phyloP scores from a whole-genome alignment of 306 rosid genomes.

The Trifolium repens region DNA sequence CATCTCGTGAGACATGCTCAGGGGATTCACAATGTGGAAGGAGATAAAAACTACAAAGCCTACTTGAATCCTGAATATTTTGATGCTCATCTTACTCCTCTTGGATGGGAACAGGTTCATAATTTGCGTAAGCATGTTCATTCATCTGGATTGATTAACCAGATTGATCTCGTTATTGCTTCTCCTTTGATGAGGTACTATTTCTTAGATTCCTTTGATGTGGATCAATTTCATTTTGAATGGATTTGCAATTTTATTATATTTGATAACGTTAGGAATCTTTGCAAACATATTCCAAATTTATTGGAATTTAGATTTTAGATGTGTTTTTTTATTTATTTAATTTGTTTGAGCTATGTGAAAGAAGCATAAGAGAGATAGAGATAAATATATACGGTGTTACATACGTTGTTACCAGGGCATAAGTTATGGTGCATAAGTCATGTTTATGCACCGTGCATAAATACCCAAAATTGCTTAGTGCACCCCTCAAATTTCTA shows the following conservation, averaged over 20 bases:
- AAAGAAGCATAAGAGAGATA: too few relatives aligned
- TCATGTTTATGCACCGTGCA: too few relatives aligned
- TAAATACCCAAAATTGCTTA: too few relatives aligned
- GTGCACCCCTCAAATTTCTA: too few relatives aligned
- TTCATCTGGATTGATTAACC: slow-evolving; percentile 43
- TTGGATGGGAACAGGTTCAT: slow-evolving; percentile 81
- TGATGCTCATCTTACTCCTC: slow-evolving; percentile 84
- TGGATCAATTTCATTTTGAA: slow-evolving; percentile 31
- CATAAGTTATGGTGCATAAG: too few relatives aligned
- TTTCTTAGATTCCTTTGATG: background rate
- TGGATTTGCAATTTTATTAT: background rate
- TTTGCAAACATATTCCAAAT: background rate
- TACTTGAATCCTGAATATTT: slow-evolving; percentile 66
- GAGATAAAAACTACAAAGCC: slow-evolving; percentile 71
- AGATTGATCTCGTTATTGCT: slow-evolving; percentile 49
- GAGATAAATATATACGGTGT: too few relatives aligned
- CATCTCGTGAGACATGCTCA: slow-evolving; percentile 97
- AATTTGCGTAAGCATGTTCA: slow-evolving; percentile 55
- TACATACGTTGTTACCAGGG: too few relatives aligned
- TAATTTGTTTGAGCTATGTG: too few relatives aligned
- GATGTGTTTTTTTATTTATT: background rate
- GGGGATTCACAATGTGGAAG: slow-evolving; percentile 91
- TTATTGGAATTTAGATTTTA: background rate
- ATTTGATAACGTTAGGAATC: background rate
- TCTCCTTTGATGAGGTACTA: slow-evolving; percentile 51